Evolutionary conservation across 306 rosid genomes (phyloP), one percentile per base, ranked within the genome.

Genomic region (Castanospermum australe): DNA sequence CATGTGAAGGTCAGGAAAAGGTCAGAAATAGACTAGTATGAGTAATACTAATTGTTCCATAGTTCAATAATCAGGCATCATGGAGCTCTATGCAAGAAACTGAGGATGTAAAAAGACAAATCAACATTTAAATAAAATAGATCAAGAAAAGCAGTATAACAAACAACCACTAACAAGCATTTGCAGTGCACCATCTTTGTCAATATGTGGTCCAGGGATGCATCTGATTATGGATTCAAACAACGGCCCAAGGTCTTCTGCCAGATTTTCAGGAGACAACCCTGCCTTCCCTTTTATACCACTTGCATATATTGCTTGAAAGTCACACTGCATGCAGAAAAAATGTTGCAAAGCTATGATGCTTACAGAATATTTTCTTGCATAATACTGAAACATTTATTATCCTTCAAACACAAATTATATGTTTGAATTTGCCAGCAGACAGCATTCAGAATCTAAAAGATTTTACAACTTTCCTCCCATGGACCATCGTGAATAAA

Each of bases 221-320:
- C 99, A 95, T 95, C 98, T 93, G 81, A 91, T 89, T 54, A 95
- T 86, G 77, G 98, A 54, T 89, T 95, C 99, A 45, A 95, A 95
- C 81, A 95, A 93, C 56, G 99, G 99, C 47, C 98, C 98, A 82
- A 95, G 99, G 84, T 95, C 99, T 28, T 93, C 98, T 12, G 91
- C 97, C 88, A 95, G 82, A 81, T 90, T 77, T 42, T 95, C 98
- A 71, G 98, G 90, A 45, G 96, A 86, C 83, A 95, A 81, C 71
- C 99, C 99, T 25, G 99, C 99, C 82, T 87, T 78, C 78, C 99
- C 99, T 85, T 93, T 90, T 75, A 95, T 91, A 33, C 99, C 99
- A 87, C 98, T 95, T 51, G 99, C 99, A 88, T 95, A 95, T 84
- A 93, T 91, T 67, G 84, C 97, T 83, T 95, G 99, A 81, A 95